Base-by-base conservation (phyloP, 1,284 basidiomycete genomes). In the Austroboletus niveus region DNA sequence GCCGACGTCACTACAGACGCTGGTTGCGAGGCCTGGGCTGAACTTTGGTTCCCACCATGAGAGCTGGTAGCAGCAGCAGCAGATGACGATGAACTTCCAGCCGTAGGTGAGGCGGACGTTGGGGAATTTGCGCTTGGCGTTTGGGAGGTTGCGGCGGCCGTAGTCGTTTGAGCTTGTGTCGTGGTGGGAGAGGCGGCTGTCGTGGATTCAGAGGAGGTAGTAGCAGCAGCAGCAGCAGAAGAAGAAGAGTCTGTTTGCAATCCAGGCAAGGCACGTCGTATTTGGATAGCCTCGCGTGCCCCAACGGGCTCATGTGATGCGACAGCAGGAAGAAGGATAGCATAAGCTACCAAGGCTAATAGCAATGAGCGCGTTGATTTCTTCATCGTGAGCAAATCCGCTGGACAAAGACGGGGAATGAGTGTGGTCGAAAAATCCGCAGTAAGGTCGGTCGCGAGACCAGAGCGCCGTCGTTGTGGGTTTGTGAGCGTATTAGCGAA, bases 291-390 rank as follows among this genome's bases (percentile, higher is more conserved):
- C 8, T 30, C 45, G n/a, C 43, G 61, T 17, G 52, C 57, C 39
- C 59, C 53, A 38, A 71, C 60, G 38, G 58, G 59, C 42, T 64
- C 57, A 44, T 60, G 55, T 31, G 60, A 61, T 22, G 62, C 65
- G 50, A 63, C 51, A 36, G 60, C 57, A 45, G 65, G 64, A 51
- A 69, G 53, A 17, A 70, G 50, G 42, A 67, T 36, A 49, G 60
- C 66, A 39, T 65, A 69, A 10, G 62, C 56, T 31, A 61, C 57
- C 43, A 59, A 45, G 41, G 68, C 61, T 31, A 75, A 41, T 31
- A 67, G 43, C 40, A 75, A 54, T 43, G 61, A 62, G 30, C 56
- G 60, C 17, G 49, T 53, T 45, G 60, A 31, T 48, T 47, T 57
- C 61, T 59, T 71, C 65, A 71, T 70, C 47, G 24, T 53, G 50